A percentile compares a stretch with the other conserved stretches of the same genome.
These are phyloP conservation scores for Quercus wislizeni DNA, from an alignment of 306 rosid genomes.

Conservation along the genomic window DNA sequence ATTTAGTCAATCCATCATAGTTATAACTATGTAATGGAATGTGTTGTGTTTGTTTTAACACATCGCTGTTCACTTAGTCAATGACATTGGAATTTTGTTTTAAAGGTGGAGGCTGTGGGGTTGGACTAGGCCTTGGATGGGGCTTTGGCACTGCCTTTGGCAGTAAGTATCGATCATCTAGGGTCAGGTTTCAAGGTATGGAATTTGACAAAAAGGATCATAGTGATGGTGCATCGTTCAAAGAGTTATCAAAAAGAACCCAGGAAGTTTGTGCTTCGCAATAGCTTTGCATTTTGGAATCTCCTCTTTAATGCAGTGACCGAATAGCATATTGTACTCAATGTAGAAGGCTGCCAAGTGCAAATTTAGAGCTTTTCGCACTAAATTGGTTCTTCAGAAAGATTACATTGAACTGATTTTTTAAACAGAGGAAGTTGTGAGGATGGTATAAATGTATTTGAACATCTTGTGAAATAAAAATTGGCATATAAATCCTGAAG, in stretches of 20 bases:
- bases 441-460: not conserved
- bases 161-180: conserved; percentile 73
- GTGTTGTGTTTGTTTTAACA: not conserved
- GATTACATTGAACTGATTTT: not conserved
- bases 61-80: not conserved
- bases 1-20: not conserved
- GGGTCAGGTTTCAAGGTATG: conserved; percentile 62
- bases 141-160: conserved; percentile 94
- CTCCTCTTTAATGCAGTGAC: not conserved
- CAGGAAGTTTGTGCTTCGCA: conserved; percentile 32
- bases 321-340: not conserved
- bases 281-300: conserved; percentile 9
- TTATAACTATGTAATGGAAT: not conserved
- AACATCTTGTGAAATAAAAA: not conserved
- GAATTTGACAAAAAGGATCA: conserved; percentile 57
- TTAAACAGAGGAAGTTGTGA: too few species aligned
- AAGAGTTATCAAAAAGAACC: conserved; percentile 31
- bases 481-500: not conserved
- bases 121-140: conserved; percentile 99
- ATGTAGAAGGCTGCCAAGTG: not conserved
- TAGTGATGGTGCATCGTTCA: conserved; percentile 17
- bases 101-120: conserved; percentile 97
- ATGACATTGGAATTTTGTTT: conserved; percentile 10
- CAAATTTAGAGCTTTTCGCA: not conserved
- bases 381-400: not conserved